phyloP scores from a whole-genome alignment of 2,329 filamentous ascomycete species.

The Trichoderma citrinoviride region DNA sequence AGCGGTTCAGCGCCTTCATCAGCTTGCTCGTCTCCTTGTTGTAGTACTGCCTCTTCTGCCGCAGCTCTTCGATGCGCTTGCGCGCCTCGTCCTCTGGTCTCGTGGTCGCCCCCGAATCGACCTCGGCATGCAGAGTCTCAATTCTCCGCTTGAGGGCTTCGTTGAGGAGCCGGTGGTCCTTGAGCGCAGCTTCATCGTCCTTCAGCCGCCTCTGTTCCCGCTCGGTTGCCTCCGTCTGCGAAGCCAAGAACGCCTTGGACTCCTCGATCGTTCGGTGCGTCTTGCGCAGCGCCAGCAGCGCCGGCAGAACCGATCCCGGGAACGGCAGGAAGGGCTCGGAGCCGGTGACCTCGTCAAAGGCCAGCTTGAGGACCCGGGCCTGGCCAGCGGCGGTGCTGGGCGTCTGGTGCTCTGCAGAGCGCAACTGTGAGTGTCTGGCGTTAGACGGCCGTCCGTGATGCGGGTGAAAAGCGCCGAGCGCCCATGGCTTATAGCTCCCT shows the following conservation, averaged over 20 bases:
- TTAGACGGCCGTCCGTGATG: not conserved
- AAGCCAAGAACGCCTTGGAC: conserved; percentile 57
- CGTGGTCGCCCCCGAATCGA: conserved; percentile 56
- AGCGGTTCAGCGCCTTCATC: conserved; percentile 62
- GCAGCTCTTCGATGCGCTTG: conserved; percentile 61
- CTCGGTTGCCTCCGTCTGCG: conserved; percentile 44
- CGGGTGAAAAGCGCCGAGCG: not conserved
- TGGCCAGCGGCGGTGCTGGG: conserved; percentile 34
- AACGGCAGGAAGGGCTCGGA: conserved; percentile 64
- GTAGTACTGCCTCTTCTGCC: conserved; percentile 57
- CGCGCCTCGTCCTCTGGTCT: conserved; percentile 59
- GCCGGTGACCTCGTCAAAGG: conserved; percentile 62
- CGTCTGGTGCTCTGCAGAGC: conserved; percentile 27
- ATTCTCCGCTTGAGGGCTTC: conserved; percentile 57
- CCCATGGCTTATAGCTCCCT: not conserved
- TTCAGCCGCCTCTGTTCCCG: conserved; percentile 49
- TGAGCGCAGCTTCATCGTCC: conserved; percentile 48
- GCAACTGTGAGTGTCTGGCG: conserved; percentile 29
- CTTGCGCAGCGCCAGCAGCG: conserved; percentile 67
- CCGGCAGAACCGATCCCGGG: conserved; percentile 65
- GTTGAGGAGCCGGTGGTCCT: conserved; percentile 56
- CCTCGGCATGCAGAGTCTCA: conserved; percentile 54
- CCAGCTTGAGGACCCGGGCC: conserved; percentile 54
- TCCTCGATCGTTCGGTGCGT: conserved; percentile 63
- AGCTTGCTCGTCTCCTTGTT: conserved; percentile 60